Evolutionary conservation across 495 filamentous ascomycete species (phyloP), one percentile per base, ranked within the genome.

Genomic region (Usnea hakonensis): DNA sequence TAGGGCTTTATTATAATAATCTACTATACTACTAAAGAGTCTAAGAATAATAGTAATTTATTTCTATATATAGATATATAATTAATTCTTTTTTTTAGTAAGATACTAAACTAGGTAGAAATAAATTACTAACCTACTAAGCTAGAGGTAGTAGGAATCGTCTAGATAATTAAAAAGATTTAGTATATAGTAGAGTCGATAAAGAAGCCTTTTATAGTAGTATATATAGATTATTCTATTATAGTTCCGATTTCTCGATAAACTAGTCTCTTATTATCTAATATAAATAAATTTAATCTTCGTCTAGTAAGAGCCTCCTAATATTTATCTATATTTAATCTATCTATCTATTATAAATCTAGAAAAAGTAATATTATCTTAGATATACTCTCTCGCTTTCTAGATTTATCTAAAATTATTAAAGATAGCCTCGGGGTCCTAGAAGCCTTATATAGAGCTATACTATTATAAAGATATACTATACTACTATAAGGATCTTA

Each of bases 11-110:
- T 9, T 23, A 21, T 40, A 2, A 58, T 58, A 38, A 5, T 52
- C 35, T 63, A 63, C 33, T 21, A 53, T 33, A 26, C 48, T 23
- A 58, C 17, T 23, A 36, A 32, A 36, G 38, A 57, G 21, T 26
- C 14, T 10, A 10, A 35, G 23, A 43, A 57, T 48, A 1, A 50
- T 38, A 23, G n/a, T n/a, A n/a, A n/a, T n/a, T n/a, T 43, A n/a
- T 43, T 4, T n/a, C n/a, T n/a, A n/a, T 4, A 4, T 43, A 43
- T 43, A 6, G 21, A 43, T 43, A 21, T 43, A 5, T 43, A 43
- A 21, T 21, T 43, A 43, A n/a, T 43, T n/a, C 10, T 43, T 6
- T 36, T 43, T 43, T 43, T 43, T 43, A 43, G 17, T 43, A 43
- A 43, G 17, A 43, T 43, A 9, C 41, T 43, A 2, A 43, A n/a